These are phyloP conservation scores for Mycena venus DNA, from an alignment of 768 basidiomycete species.

Conservation along the genomic window DNA sequence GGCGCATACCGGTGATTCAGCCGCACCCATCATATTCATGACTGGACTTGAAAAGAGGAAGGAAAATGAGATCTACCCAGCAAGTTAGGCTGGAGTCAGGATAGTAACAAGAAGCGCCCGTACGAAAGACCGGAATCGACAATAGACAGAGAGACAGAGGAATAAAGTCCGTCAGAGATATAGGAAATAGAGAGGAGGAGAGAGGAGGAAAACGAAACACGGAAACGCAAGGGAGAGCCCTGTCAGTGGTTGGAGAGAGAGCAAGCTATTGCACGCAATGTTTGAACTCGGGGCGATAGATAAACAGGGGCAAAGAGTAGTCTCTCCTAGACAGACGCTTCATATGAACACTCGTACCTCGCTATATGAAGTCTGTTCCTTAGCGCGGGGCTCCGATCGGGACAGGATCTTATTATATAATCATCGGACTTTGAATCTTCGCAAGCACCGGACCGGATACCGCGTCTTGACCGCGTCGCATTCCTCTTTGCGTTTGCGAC, in stretches of 20 bases:
- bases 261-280: slow-evolving; percentile 1
- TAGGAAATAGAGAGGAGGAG: slow-evolving; percentile 48
- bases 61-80: slow-evolving; percentile 61
- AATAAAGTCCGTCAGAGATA: slow-evolving; percentile 47
- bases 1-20: slow-evolving; percentile 82
- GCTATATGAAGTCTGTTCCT: no score
- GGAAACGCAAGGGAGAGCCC: slow-evolving; percentile 53
- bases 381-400: no score
- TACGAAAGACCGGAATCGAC: slow-evolving; percentile 66
- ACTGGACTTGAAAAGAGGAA: slow-evolving; percentile 64
- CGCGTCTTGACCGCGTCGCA: no score
- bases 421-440: no score
- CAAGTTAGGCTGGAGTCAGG: slow-evolving; percentile 40
- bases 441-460: no score
- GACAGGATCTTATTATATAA: no score
- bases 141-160: slow-evolving; percentile 56
- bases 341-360: no score
- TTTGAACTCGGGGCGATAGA: not conserved
- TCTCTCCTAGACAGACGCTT: no score
- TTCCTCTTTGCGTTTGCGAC: no score
- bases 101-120: slow-evolving; percentile 44
- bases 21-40: slow-evolving; percentile 84
- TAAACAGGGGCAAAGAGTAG: not conserved
- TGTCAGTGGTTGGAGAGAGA: slow-evolving; percentile 30
- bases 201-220: slow-evolving; percentile 62